Conservation (phyloP, 2,329 filamentous ascomycete genomes). For the Sarocladium oryzae region DNA sequence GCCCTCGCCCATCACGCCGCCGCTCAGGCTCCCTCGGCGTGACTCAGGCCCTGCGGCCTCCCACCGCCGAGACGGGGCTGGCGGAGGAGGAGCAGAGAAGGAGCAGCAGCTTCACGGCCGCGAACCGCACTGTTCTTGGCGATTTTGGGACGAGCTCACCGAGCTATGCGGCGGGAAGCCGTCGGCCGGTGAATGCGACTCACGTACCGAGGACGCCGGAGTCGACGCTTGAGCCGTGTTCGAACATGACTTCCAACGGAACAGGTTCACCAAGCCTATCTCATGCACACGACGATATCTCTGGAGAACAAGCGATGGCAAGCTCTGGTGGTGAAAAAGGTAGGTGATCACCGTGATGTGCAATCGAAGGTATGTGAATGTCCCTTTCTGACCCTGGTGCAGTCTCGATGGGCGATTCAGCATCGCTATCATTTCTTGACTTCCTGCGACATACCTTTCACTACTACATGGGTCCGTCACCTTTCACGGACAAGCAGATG, state of each 20-base stretch:
- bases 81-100: too few species aligned
- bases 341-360: background rate
- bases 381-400: background rate
- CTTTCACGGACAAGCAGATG: conserved; percentile 4
- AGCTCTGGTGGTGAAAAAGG: background rate
- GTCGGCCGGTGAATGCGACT: background rate
- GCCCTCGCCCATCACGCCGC: conserved; percentile 1
- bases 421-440: background rate
- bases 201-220: background rate
- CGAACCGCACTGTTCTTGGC: background rate
- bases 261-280: background rate
- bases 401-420: conserved; percentile 3
- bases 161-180: background rate
- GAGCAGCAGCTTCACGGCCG: background rate
- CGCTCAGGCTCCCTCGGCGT: background rate
- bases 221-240: background rate
- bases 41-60: too few species aligned
- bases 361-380: background rate
- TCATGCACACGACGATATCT: background rate
- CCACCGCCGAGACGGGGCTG: too few species aligned
- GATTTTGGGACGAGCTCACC: background rate
- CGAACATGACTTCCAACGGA: background rate
- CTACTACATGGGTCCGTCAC: conserved; percentile 4
- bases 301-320: background rate
- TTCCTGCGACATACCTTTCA: conserved; percentile 7